These are phyloP conservation scores for Allium fistulosum DNA, from an alignment of 106 monocot genomes.

Conservation along the genomic window DNA sequence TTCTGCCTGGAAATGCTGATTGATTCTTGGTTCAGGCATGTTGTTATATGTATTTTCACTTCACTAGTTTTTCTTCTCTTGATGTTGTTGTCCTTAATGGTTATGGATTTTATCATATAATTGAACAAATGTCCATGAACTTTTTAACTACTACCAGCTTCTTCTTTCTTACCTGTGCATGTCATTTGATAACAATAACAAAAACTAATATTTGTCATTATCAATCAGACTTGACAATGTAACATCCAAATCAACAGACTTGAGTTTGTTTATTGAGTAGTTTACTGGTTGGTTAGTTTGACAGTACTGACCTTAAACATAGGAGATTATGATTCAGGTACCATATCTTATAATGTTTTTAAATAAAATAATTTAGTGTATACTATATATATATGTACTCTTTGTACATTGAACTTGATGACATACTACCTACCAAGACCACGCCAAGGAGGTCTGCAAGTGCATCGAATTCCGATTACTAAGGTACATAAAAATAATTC, in stretches of 20 bases:
- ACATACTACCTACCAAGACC: conserved; percentile 1
- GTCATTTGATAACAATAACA: not conserved
- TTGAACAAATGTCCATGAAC: conserved; percentile 6
- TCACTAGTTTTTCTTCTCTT: not conserved
- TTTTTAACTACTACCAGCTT: not conserved
- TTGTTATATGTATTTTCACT: not conserved
- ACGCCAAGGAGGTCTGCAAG: not conserved
- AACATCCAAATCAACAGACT: too few relatives aligned
- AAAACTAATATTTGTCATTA: too few relatives aligned
- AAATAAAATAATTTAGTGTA: not conserved
- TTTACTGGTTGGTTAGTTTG: not conserved
- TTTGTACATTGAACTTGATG: conserved; percentile 9
- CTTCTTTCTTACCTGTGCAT: not conserved
- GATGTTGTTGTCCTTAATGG: not conserved
- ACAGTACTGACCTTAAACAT: not conserved
- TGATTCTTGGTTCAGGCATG: conserved; percentile 2
- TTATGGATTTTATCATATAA: not conserved
- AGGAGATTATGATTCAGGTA: conserved; percentile 2
- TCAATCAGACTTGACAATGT: too few relatives aligned
- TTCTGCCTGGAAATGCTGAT: conserved; percentile 86
- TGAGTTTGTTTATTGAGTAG: too few relatives aligned
- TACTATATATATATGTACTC: conserved; percentile 1
- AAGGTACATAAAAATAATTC: not conserved
- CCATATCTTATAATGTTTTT: not conserved
- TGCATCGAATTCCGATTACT: not conserved